Conservation (phyloP, 1,284 basidiomycete species). For the Marasmius tenuissimus region DNA sequence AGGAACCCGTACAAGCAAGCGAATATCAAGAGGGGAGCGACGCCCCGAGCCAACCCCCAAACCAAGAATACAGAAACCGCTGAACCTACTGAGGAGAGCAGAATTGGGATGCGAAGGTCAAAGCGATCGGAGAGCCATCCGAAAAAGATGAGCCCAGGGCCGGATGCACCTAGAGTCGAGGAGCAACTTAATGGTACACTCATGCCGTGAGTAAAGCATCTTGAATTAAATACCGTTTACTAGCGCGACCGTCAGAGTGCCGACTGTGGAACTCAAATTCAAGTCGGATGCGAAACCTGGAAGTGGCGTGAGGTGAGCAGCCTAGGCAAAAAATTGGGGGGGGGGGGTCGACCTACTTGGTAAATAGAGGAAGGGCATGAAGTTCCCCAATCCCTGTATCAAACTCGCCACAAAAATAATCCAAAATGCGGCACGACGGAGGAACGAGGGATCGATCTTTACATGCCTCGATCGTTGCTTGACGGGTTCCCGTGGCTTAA, state of each 20-base stretch:
- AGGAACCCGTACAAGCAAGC: conserved; percentile 12
- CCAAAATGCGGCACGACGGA: conserved; percentile 9
- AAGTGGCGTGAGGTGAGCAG: background rate
- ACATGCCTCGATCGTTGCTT: background rate
- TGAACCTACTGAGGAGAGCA: conserved; percentile 10
- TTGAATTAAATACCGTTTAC: background rate
- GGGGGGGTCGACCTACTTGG: conserved; percentile 4
- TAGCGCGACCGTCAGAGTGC: background rate
- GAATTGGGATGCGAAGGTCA: conserved; percentile 8
- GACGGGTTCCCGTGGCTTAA: conserved; percentile 11
- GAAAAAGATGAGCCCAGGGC: conserved; percentile 8
- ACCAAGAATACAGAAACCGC: conserved; percentile 10
- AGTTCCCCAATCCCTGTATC: conserved; percentile 5
- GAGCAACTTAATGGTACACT: background rate
- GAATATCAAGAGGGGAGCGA: conserved; percentile 5
- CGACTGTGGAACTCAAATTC: background rate
- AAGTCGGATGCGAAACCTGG: background rate
- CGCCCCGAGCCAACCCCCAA: conserved; percentile 7
- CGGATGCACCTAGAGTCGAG: conserved; percentile 2
- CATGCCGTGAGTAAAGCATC: background rate
- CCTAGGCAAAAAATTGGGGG: no score
- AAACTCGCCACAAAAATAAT: conserved; percentile 4
- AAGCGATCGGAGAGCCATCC: conserved; percentile 9
- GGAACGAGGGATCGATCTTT: background rate
- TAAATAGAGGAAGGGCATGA: conserved; percentile 12